Evolutionary conservation across 306 rosid species (phyloP).

Genomic region (Spatholobus suberectus): DNA sequence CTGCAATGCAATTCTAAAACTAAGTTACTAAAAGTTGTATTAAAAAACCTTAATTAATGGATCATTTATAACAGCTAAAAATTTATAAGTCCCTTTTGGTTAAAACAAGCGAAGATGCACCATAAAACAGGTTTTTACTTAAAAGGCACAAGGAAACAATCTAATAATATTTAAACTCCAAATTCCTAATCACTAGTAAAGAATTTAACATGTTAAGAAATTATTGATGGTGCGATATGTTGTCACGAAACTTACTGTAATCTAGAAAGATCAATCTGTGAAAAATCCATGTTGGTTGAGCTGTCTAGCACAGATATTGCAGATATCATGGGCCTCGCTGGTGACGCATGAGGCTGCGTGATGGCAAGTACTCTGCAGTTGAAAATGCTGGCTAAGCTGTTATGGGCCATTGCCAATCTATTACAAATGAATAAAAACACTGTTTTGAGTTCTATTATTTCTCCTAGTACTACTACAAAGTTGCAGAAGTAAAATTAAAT

Average conservation of each 20-base stretch:
- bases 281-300: conserved; percentile 80
- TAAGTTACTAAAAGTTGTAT: neutral
- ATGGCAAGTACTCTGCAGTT: conserved; percentile 88
- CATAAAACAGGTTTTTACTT: neutral
- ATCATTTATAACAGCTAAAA: neutral
- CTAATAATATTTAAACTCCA: neutral
- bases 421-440: conserved; percentile 44
- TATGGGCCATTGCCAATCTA: conserved; percentile 70
- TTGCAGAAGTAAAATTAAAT: neutral
- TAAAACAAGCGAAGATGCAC: neutral
- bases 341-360: conserved; percentile 45
- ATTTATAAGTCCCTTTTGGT: neutral
- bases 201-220: conserved; percentile 10
- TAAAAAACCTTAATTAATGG: conserved; percentile 4
- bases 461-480: neutral
- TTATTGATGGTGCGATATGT: neutral
- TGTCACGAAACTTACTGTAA: conserved; percentile 59
- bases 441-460: conserved; percentile 41
- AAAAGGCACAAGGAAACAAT: neutral
- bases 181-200: neutral
- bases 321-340: conserved; percentile 38
- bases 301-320: conserved; percentile 47
- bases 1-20: conserved; percentile 56
- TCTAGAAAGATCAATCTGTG: conserved; percentile 67
- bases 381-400: conserved; percentile 53